These are phyloP conservation scores for Cynara cardunculus DNA, from an alignment of 129 eudicot species.

Conservation along the genomic window DNA sequence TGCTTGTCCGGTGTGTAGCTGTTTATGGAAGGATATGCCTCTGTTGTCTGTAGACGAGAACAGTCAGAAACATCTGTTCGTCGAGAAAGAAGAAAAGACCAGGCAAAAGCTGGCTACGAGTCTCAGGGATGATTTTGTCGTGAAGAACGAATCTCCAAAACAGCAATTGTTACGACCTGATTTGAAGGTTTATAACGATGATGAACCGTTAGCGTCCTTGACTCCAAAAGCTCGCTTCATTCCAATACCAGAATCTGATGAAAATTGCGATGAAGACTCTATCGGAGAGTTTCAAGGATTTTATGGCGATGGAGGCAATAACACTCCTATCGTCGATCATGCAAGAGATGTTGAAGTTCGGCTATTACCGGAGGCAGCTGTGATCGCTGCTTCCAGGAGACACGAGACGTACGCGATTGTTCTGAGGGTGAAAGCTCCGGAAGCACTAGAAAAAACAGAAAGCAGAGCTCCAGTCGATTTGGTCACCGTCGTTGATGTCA, in stretches of 20 bases:
- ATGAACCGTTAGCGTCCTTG: constrained; percentile 32
- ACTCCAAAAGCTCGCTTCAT: constrained; percentile 31
- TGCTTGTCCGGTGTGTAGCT: constrained; percentile 37
- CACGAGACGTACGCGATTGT: constrained; percentile 59
- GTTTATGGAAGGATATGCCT: constrained; percentile 38
- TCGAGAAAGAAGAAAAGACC: constrained; percentile 10
- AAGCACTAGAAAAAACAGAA: constrained; percentile 22
- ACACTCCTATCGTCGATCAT: constrained; percentile 4
- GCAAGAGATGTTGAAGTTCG: constrained; percentile 33
- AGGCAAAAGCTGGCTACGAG: constrained; percentile 28
- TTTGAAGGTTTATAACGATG: constrained; percentile 66
- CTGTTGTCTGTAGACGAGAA: constrained; percentile 19
- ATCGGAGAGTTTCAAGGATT: constrained; percentile 31
- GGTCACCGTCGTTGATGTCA: constrained; percentile 72
- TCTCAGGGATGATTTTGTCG: background rate
- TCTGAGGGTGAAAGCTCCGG: constrained; percentile 52
- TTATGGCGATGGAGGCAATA: background rate
- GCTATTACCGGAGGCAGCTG: constrained; percentile 58
- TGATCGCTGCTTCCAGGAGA: constrained; percentile 53
- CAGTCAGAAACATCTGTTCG: constrained; percentile 7
- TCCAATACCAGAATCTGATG: constrained; percentile 46
- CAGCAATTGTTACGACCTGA: constrained; percentile 33
- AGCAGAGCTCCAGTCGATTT: constrained; percentile 69
- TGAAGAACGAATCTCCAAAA: constrained; percentile 6
- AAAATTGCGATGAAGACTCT: constrained; percentile 25